These are phyloP conservation scores for Lathyrus oleraceus DNA, from an alignment of 306 rosid genomes.

Conservation along the genomic window DNA sequence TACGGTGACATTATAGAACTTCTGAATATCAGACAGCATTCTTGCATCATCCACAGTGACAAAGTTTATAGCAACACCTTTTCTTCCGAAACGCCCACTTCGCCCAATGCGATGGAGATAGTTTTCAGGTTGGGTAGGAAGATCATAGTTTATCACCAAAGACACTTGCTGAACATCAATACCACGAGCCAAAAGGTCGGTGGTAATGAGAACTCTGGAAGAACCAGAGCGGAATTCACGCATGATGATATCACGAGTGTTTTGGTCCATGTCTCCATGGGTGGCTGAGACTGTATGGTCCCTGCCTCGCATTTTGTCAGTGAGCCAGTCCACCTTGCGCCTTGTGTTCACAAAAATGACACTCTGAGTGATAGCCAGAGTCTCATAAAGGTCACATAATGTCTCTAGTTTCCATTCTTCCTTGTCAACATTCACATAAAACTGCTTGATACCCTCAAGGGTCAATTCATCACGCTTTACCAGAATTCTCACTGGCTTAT, in stretches of 20 bases:
- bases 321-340: slow-evolving; percentile 98
- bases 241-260: slow-evolving; percentile 91
- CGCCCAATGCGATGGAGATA: slow-evolving; percentile 93
- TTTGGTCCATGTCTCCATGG: slow-evolving; percentile 98
- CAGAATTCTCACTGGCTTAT: slow-evolving; percentile 88
- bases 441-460: slow-evolving; percentile 94
- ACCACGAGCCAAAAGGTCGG: slow-evolving; percentile 95
- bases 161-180: slow-evolving; percentile 96
- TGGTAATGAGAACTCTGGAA: slow-evolving; percentile 87
- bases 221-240: slow-evolving; percentile 95
- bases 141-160: slow-evolving; percentile 80
- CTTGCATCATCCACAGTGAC: slow-evolving; percentile 71
- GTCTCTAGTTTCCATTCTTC: slow-evolving; percentile 98
- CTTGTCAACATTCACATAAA: slow-evolving; percentile 77
- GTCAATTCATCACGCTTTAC: slow-evolving; percentile 95
- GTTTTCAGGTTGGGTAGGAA: slow-evolving; percentile 93
- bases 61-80: slow-evolving; percentile 90
- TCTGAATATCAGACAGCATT: slow-evolving; percentile 89
- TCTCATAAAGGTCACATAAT: slow-evolving; percentile 83
- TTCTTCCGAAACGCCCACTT: slow-evolving; percentile 97
- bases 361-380: slow-evolving; percentile 88
- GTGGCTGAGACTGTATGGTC: slow-evolving; percentile 95
- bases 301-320: slow-evolving; percentile 89
- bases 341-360: slow-evolving; percentile 91
- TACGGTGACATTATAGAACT: slow-evolving; percentile 78